Conservation (phyloP, 805 yeast species). For the Millerozyma miso region DNA sequence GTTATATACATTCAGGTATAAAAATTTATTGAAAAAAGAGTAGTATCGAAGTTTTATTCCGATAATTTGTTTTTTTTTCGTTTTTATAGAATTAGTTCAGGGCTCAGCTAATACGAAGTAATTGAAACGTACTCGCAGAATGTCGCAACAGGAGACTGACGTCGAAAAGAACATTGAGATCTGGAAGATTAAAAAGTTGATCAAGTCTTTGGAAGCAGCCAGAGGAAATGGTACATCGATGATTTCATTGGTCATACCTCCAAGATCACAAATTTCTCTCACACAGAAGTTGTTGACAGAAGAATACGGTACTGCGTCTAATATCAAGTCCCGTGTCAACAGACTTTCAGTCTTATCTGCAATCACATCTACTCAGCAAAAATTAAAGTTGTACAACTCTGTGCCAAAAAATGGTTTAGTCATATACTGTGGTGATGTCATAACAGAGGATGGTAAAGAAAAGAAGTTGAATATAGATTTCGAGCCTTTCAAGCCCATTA, state of each 20-base stretch:
- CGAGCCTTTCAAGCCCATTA: constrained; percentile 98
- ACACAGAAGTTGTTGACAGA: constrained; percentile 90
- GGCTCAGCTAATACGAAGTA: neutral
- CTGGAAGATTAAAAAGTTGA: constrained; percentile 96
- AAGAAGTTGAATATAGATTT: constrained; percentile 95
- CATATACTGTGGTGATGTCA: constrained; percentile 96
- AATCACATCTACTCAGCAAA: constrained; percentile 96
- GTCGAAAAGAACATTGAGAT: constrained; percentile 97
- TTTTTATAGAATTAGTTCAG: neutral
- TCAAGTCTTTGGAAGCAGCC: constrained; percentile 83
- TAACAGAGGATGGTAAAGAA: constrained; percentile 96
- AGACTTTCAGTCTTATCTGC: constrained; percentile 93
- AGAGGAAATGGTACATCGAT: constrained; percentile 99
- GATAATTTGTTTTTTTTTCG: neutral
- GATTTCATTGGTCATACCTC: constrained; percentile 95
- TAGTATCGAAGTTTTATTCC: neutral
- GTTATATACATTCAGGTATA: too few species aligned
- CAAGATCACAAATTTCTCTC: constrained; percentile 87
- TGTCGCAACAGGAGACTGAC: constrained; percentile 47
- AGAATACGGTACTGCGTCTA: constrained; percentile 98
- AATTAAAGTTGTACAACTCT: constrained; percentile 79
- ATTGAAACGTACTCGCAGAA: constrained; percentile 2
- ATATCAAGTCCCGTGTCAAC: constrained; percentile 96
- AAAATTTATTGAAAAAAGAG: neutral
- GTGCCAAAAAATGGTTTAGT: constrained; percentile 96